These are phyloP conservation scores for Hyphodiscus hymeniophilus DNA, from an alignment of 495 filamentous ascomycete genomes.

Conservation along the genomic window DNA sequence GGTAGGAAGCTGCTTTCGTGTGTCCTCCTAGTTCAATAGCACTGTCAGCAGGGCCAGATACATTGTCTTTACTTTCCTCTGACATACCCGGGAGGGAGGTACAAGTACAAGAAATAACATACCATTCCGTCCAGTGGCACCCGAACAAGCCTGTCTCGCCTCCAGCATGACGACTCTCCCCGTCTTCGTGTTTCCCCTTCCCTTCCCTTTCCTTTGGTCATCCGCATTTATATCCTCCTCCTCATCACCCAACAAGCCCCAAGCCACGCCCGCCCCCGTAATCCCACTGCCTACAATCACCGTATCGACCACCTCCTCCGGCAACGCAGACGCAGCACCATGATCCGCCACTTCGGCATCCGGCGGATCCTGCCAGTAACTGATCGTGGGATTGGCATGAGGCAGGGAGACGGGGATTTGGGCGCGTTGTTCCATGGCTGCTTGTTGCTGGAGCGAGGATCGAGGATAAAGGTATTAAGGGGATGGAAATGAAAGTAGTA, in stretches of 20 bases:
- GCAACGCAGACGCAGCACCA: constrained; percentile 36
- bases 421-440: constrained; percentile 36
- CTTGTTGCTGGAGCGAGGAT: too few relatives aligned
- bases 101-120: constrained; percentile 1
- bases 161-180: constrained; percentile 46
- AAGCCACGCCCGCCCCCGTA: constrained; percentile 53
- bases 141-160: constrained; percentile 45
- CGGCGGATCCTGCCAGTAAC: constrained; percentile 65
- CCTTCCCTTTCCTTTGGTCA: background rate
- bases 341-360: constrained; percentile 42
- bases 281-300: constrained; percentile 68
- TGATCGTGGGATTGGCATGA: constrained; percentile 47
- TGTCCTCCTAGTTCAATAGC: constrained; percentile 42
- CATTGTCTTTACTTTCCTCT: background rate
- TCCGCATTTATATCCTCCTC: background rate
- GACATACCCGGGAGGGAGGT: background rate
- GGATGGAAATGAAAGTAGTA: background rate
- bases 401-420: constrained; percentile 41
- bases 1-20: constrained; percentile 56
- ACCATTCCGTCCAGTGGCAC: constrained; percentile 55
- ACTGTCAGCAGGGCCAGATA: too few relatives aligned
- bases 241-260: constrained; percentile 37
- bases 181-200: background rate
- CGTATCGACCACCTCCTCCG: constrained; percentile 38
- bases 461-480: background rate